Percentiles rank a stretch among this genome's conserved stretches.
These are phyloP conservation scores for Penicillium samsonianum DNA, from an alignment of 495 filamentous ascomycete genomes.

Conservation along the genomic window DNA sequence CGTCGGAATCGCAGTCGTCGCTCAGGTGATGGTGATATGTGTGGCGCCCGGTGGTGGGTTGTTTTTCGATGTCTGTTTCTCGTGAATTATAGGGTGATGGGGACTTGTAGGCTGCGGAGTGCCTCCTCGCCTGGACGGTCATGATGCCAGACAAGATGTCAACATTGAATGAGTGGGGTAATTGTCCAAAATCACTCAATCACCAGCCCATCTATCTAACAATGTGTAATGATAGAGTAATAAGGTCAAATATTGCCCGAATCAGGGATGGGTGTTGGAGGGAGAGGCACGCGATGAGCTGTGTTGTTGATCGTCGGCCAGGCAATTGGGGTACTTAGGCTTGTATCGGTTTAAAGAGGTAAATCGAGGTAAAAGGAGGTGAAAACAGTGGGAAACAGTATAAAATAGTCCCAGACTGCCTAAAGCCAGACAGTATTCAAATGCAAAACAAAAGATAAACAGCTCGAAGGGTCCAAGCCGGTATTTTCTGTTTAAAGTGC, in stretches of 20 bases:
- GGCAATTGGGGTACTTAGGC: slow-evolving; percentile 19
- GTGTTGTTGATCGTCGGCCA: slow-evolving; percentile 29
- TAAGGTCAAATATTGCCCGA: background rate
- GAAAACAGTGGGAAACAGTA: background rate
- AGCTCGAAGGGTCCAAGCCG: background rate
- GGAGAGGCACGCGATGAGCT: slow-evolving; percentile 18
- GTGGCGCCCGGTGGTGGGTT: slow-evolving; percentile 26
- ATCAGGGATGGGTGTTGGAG: slow-evolving; percentile 7
- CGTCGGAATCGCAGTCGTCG: slow-evolving; percentile 32
- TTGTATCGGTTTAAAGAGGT: background rate
- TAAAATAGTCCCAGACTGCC: background rate
- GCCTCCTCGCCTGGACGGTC: slow-evolving; percentile 41
- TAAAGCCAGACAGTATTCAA: background rate
- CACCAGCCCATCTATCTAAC: background rate
- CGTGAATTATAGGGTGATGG: slow-evolving; percentile 25
- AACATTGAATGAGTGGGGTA: slow-evolving; percentile 19
- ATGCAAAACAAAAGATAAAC: background rate
- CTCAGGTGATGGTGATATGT: slow-evolving; percentile 27
- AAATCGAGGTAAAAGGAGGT: background rate
- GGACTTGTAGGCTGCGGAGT: slow-evolving; percentile 35
- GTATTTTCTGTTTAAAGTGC: slow-evolving; percentile 2
- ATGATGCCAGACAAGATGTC: slow-evolving; percentile 30
- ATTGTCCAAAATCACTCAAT: slow-evolving; percentile 9
- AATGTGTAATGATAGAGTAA: slow-evolving; percentile 5
- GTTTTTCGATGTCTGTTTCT: slow-evolving; percentile 42